Base-by-base conservation (phyloP, 2,329 filamentous ascomycete species). In the Phyllosticta ampelicida region DNA sequence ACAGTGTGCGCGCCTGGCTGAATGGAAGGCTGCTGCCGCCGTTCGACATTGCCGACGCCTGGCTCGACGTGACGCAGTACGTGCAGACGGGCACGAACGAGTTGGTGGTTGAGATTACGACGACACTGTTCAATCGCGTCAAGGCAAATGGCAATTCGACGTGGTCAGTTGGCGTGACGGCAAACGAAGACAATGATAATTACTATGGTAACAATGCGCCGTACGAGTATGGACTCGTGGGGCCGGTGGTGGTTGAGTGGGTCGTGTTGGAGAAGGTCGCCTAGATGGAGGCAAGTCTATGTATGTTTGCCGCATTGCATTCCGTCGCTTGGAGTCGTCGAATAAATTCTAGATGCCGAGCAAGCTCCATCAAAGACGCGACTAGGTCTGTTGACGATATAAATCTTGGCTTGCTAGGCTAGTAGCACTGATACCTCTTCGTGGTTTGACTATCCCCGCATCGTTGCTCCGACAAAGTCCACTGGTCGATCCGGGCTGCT, bases 101-200 rank as follows among this genome's bases (percentile, higher is more conserved):
- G 44, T 51, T 73, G 3, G 59, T 63, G 21, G 64, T 68, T 1
- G 66, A 70, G 3, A 65, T 72, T 1, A 62, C 61, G 13, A 71
- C 70, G 16, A 65, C 70, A 23, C 56, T 72, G 54, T 66, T 68
- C 18, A 71, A 71, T 60, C 48, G 61, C 9, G 56, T 64, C 16
- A 64, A 64, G 53, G 59, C 61, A n/a, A 58, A 64, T 23, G 61
- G 54, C 11, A 49, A 63, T 29, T 20, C 52, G 53, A 60, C 54
- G 28, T 60, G 53, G 61, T 48, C 58, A 6, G 58, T 59, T 6
- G 64, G 63, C 30, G 62, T 18, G 52, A 61, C 18, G 58, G 58
- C 62, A 20, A 60, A 64, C 44, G 60, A 62, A 20, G 56, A 59
- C 44, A 58, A 51, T 19, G 28, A 11, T 10, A 21, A 61, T 61